Evolutionary conservation across 2,329 filamentous ascomycete genomes (phyloP).

Genomic region (Pseudohalonectria lignicola): DNA sequence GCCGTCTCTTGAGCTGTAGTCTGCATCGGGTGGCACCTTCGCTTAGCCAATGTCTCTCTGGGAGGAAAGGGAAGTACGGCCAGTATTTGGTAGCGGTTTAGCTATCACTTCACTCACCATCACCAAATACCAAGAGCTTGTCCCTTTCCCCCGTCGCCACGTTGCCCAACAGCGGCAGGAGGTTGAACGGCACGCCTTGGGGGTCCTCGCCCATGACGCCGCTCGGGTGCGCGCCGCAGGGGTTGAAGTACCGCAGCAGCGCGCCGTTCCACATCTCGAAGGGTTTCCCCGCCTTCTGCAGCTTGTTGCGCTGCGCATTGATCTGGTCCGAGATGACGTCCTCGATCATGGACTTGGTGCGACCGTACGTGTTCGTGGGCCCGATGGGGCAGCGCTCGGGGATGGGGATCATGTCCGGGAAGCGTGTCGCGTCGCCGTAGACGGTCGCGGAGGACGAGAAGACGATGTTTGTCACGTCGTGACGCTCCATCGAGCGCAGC

Average conservation of each 20-base stretch:
- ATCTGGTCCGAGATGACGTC: conserved; percentile 84
- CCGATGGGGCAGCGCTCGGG: conserved; percentile 93
- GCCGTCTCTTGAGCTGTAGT: conserved; percentile 83
- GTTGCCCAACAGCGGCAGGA: conserved; percentile 87
- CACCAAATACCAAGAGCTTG: conserved; percentile 88
- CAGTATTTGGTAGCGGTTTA: too few species aligned
- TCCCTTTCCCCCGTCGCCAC: conserved; percentile 87
- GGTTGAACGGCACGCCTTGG: conserved; percentile 88
- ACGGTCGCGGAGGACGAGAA: conserved; percentile 98
- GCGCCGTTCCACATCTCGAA: conserved; percentile 85
- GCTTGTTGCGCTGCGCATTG: conserved; percentile 73
- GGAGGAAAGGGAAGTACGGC: too few species aligned
- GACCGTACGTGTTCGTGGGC: conserved; percentile 94
- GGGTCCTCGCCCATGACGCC: conserved; percentile 98
- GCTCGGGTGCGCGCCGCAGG: conserved; percentile 83
- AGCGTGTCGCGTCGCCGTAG: conserved; percentile 93
- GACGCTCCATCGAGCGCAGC: conserved; percentile 73
- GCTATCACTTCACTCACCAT: conserved; percentile 70
- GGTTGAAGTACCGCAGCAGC: conserved; percentile 95
- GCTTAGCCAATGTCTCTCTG: too few species aligned
- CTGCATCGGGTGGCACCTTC: conserved; percentile 32
- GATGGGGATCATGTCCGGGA: conserved; percentile 97
- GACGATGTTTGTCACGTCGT: conserved; percentile 93
- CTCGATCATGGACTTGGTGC: conserved; percentile 91
- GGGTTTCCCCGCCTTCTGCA: conserved; percentile 67